Base-by-base conservation (phyloP, 2,329 filamentous ascomycete genomes). In the Meredithiella fracta region DNA sequence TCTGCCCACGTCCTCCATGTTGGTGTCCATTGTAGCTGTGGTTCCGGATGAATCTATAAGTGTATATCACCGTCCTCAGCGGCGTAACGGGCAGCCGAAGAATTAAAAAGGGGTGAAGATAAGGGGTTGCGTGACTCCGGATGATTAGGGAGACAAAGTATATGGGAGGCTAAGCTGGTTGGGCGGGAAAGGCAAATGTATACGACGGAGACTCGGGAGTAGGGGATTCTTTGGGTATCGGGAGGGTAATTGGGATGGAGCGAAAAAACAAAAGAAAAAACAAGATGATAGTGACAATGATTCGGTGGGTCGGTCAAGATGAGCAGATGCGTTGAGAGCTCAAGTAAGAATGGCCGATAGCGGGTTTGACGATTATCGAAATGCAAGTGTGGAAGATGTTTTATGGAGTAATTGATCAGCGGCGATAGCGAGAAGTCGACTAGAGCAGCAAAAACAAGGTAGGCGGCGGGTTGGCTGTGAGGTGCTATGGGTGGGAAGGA, bases 1-100 rank as follows among this genome's bases (percentile, higher is more conserved):
- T 72, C 90, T 86, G 66, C 85, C 86, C 64, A 94, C 89, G 69
- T 98, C 92, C 75, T 96, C 91, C 92, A 98, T 98, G 72, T 94
- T 95, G 67, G 89, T 94, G 72, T 98, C 91, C 89, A 96, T 95
- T 55, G 49, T 42, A 31, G 31, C 20, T 26, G 51, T 44, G 15
- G 40, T n/a, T 44, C 15, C 15, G 40, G 15, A 44, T 44, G 40
- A 17, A 17, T 44, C 4, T 44, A 44, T 44, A 44, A 11, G 29
- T 5, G 29, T 34, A 44, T 44, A 44, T 44, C 40, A 6, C 40
- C 40, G 40, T 44, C 11, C 29, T 34, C 29, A 34, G 29, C 29
- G 29, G 29, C 29, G 29, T 5, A 34, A 11, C 29, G 29, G 29
- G 29, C 11, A 34, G 29, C 5, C 29, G 29, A 11, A 34, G 11